Conservation (phyloP, 1,139 yeast genomes). For the Lodderomyces beijingensis region DNA sequence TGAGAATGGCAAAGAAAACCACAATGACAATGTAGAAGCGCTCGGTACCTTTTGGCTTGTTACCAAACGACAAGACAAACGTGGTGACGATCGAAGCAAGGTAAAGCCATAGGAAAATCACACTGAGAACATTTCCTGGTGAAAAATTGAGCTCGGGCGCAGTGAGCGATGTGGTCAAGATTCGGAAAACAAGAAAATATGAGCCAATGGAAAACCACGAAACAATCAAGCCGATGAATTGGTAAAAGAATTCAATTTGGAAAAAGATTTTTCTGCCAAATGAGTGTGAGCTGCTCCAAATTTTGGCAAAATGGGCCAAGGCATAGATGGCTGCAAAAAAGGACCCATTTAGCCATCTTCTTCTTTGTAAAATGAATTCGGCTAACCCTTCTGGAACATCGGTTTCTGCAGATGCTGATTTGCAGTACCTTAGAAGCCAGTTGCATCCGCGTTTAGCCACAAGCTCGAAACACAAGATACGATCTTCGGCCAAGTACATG, state of each 20-base stretch:
- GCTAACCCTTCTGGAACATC: slow-evolving; percentile 48
- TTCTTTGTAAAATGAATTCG: slow-evolving; percentile 44
- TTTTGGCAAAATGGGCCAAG: slow-evolving; percentile 40
- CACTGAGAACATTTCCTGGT: slow-evolving; percentile 76
- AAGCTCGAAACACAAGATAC: slow-evolving; percentile 46
- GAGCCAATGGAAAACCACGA: slow-evolving; percentile 84
- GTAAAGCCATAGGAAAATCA: slow-evolving; percentile 84
- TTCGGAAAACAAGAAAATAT: slow-evolving; percentile 75
- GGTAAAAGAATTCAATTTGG: slow-evolving; percentile 42
- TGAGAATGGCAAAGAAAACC: slow-evolving; percentile 81
- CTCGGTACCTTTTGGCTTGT: slow-evolving; percentile 90
- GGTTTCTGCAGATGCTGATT: slow-evolving; percentile 45
- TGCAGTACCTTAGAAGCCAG: slow-evolving; percentile 46
- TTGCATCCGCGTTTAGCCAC: slow-evolving; percentile 43
- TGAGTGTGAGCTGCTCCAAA: slow-evolving; percentile 43
- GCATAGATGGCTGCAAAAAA: slow-evolving; percentile 48
- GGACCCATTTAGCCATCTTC: slow-evolving; percentile 51
- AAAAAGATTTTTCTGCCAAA: slow-evolving; percentile 38
- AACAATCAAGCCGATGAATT: slow-evolving; percentile 42
- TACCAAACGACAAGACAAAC: slow-evolving; percentile 88
- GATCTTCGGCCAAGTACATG: slow-evolving; percentile 50
- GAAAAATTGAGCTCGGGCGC: slow-evolving; percentile 43
- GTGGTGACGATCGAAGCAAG: slow-evolving; percentile 85
- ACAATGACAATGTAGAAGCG: slow-evolving; percentile 79
- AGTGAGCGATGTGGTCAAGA: slow-evolving; percentile 66